Evolutionary conservation across 176 grass and related monocot species (phyloP).

Genomic region (Cocos nucifera): DNA sequence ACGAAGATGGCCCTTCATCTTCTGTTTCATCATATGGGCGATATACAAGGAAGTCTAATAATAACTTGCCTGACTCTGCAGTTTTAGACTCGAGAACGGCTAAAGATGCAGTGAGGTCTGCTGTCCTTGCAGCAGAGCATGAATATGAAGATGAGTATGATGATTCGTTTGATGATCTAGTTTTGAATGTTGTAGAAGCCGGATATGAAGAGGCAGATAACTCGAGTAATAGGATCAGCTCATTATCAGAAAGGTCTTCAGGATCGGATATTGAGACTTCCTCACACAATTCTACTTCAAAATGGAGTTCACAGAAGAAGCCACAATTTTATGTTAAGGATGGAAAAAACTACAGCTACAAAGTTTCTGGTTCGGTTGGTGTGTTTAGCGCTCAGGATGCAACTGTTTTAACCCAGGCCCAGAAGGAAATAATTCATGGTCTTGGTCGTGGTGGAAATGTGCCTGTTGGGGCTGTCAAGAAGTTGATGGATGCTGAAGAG

Average conservation of each 20-base stretch:
- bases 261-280: conserved; percentile 14
- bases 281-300: conserved; percentile 34
- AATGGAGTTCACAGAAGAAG: conserved; percentile 77
- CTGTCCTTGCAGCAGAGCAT: conserved; percentile 52
- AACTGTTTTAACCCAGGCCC: conserved; percentile 33
- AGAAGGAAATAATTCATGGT: conserved; percentile 79
- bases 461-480: conserved; percentile 44
- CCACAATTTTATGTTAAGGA: conserved; percentile 90
- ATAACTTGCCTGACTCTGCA: conserved; percentile 38
- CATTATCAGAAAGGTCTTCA: conserved; percentile 5
- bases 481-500: conserved; percentile 33
- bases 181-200: conserved; percentile 74
- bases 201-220: conserved; percentile 74
- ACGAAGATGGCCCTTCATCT: conserved; percentile 33
- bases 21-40: conserved; percentile 62
- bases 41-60: conserved; percentile 70
- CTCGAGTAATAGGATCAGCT: conserved; percentile 16
- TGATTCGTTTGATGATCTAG: conserved; percentile 97
- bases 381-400: conserved; percentile 74
- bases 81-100: conserved; percentile 55
- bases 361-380: conserved; percentile 73
- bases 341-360: conserved; percentile 95
- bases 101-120: conserved; percentile 45
- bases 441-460: conserved; percentile 89
- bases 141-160: conserved; percentile 97